Evolutionary conservation across 2,329 filamentous ascomycete species (phyloP), one percentile per base, ranked within the genome.

Genomic region (Alternaria sp.): DNA sequence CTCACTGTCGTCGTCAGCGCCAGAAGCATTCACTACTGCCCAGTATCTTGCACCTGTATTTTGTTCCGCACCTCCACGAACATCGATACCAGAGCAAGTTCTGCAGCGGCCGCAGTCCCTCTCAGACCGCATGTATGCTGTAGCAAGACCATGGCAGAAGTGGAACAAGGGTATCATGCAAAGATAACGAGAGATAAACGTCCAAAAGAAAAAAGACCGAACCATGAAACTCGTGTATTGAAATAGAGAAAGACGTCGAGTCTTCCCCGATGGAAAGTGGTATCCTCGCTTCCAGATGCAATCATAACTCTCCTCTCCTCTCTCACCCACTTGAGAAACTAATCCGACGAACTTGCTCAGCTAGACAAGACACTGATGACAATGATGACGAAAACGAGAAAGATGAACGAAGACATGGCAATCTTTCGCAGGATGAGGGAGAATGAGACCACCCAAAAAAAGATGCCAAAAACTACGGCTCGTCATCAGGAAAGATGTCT

Each of bases 211-310:
- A 42, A 32, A 51, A 39, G 58, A 55, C 42, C 64, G 38, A 58
- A 57, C 59, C 68, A 52, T 56, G 69, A 59, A 63, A 59, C 62
- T 26, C 18, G 32, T 49, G 14, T 62, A 61, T 71, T 44, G 26
- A 63, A 71, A 46, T 59, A 47, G 57, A 58, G 57, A 57, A 61
- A 58, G 55, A 42, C 7, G 12, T 56, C 56, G 6, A 57, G 28
- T 38, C 47, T 41, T 46, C 57, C 55, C 60, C 14, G 0, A 16
- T 55, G 62, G 66, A 67, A 73, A 57, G 68, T 72, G 74, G 73
- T 76, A 76, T 76, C 69, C 68, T 63, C 63, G 67, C 72, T 70
- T 65, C 71, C 64, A 73, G 71, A 76, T 75, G 73, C 73, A 75
- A 67, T 68, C 65, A 58, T 65, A 47, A 49, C 62, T 39, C 47